Base-by-base conservation (phyloP, 1,284 basidiomycete genomes). In the Boletus sp. region DNA sequence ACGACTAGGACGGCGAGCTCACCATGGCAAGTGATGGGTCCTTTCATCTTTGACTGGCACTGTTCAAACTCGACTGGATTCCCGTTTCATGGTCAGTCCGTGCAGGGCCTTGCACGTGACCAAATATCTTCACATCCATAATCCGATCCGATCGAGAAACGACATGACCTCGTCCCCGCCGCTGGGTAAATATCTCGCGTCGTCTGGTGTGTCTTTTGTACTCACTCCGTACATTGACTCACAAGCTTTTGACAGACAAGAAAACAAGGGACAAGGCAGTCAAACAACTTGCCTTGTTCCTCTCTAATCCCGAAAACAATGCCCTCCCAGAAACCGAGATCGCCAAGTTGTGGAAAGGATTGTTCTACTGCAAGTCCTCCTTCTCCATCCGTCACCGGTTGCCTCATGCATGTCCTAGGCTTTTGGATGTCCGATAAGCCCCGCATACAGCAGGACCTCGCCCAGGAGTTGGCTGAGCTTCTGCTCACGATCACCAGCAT, bases 341-440 rank as follows among this genome's bases (percentile, higher is more conserved):
- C 82, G 78, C 81, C 51, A 96, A 94, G 69, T 69, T 98, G 30
- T 98, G 95, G 95, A 97, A 98, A 68, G 95, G 94, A 0, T 79
- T 99, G 44, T 99, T 96, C 69, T 98, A 97, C 69, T 97, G 92
- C 92, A 56, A 52, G 82, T 71, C 4, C n/a, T 41, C 46, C 13
- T 4, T 8, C 16, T 13, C 9, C 23, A n/a, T 33, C 7, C 19
- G 2, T 41, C 10, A 5, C 17, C 27, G 7, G 14, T 10, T 4
- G 0, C 5, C 23, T 68, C 42, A 64, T 14, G 12, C 30, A 5
- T 17, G 0, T 26, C 3, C 5, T 49, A 94, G 92, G 93, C 63
- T 98, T 95, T 69, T 99, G 94, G 94, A 98, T 98, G 94, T 97
- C 93, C 3, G 95, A 99, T 72, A 99, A 99, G 67, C 94, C 95